A percentile compares a stretch with the other conserved stretches of the same genome.
Evolutionary conservation across 176 grass and related monocot genomes (phyloP).

Genomic region (Cenchrus americanus): DNA sequence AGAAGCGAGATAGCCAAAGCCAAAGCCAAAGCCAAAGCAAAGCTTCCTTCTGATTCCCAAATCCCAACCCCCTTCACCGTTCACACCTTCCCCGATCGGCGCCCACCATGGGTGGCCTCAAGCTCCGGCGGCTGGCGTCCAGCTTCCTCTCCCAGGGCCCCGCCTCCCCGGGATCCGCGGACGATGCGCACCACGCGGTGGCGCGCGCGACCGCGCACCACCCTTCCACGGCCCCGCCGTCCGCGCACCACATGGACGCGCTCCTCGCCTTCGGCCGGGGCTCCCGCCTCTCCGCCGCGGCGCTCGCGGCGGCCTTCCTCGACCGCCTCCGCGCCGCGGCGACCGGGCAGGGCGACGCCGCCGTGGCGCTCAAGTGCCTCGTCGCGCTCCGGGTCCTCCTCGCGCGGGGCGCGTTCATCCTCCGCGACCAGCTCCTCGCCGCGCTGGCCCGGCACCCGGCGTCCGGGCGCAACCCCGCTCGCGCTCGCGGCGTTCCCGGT

Average conservation of each 20-base stretch:
- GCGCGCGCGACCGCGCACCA: constrained; percentile 73
- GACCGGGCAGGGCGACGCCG: constrained; percentile 50
- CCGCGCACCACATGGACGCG: constrained; percentile 58
- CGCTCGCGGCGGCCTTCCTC: constrained; percentile 53
- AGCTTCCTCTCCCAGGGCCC: constrained; percentile 45
- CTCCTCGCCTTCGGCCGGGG: constrained; percentile 85
- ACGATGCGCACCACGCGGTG: constrained; percentile 63
- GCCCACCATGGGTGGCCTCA: constrained; percentile 63
- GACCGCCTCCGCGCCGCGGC: constrained; percentile 62
- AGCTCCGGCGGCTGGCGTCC: constrained; percentile 62
- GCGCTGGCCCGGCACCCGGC: constrained; percentile 59
- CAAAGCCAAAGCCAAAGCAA: constrained; percentile 7
- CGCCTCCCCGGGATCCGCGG: constrained; percentile 9
- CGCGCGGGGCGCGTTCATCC: constrained; percentile 69
- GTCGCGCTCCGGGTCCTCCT: constrained; percentile 66
- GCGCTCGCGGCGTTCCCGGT: constrained; percentile 75
- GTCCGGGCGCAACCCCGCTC: constrained; percentile 85
- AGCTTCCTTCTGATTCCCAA: background rate
- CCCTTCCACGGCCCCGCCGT: constrained; percentile 53
- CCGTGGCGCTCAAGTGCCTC: constrained; percentile 85
- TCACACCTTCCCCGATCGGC: background rate
- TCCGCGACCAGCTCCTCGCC: constrained; percentile 78
- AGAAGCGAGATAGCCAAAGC: background rate
- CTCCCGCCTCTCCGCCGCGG: constrained; percentile 71
- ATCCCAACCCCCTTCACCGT: background rate